These are phyloP conservation scores for Firmiana major DNA, from an alignment of 345 rosid genomes.

Conservation along the genomic window DNA sequence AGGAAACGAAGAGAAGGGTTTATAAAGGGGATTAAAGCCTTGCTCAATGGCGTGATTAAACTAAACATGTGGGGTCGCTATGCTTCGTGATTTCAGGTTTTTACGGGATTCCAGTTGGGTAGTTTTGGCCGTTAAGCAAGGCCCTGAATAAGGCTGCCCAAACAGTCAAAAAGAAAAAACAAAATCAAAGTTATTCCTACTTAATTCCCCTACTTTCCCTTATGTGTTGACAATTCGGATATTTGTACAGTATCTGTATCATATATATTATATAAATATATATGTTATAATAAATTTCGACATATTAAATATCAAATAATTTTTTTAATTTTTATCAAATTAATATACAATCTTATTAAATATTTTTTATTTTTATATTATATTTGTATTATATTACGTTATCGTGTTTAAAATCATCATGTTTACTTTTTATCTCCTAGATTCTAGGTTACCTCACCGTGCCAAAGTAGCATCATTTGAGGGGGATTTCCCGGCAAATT, in stretches of 20 bases:
- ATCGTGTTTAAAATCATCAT: too few relatives aligned
- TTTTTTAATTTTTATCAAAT: not conserved
- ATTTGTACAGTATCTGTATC: too few relatives aligned
- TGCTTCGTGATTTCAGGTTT: conserved; percentile 48
- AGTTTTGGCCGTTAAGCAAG: conserved; percentile 39
- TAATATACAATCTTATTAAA: too few relatives aligned
- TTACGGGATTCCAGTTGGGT: conserved; percentile 39
- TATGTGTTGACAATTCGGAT: too few relatives aligned
- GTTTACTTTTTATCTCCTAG: not conserved
- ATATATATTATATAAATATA: too few relatives aligned
- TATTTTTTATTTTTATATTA: too few relatives aligned
- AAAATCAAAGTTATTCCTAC: not conserved
- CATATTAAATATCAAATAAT: too few relatives aligned
- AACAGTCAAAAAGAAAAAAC: conserved; percentile 22
- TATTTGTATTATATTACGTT: too few relatives aligned
- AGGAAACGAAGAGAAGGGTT: conserved; percentile 10
- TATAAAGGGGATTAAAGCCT: conserved; percentile 38
- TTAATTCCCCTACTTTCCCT: not conserved
- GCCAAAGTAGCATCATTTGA: not conserved
- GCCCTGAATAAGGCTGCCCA: not conserved
- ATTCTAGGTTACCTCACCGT: not conserved
- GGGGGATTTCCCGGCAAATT: not conserved
- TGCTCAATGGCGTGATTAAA: conserved; percentile 27
- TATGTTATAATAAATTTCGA: too few relatives aligned
- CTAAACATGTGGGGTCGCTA: conserved; percentile 31